Evolutionary conservation across 257 asterid species (phyloP), one percentile per base, ranked within the genome.

Genomic region (Rauvolfia tetraphylla): DNA sequence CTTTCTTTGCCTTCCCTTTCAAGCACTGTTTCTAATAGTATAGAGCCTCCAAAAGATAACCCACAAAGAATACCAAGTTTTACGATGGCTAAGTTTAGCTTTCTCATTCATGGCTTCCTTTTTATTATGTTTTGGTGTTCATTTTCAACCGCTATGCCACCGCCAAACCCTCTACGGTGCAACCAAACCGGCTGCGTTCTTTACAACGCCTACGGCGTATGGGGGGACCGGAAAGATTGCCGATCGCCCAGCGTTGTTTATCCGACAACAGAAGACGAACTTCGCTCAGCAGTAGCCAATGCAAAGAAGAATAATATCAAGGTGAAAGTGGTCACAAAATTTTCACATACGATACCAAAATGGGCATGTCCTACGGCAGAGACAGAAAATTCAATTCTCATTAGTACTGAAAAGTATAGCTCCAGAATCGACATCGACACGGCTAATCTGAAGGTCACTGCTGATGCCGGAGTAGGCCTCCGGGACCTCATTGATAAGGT

Each of bases 271-370:
- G 98, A 91, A 72, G 90, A 80, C 27, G 89, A 92, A 56, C 93
- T 93, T 71, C 86, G 73, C 20, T 63, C 66, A 15, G 91, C 87
- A 57, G 88, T 93, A 22, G 96, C 96, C 61, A 57, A 80, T 20
- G 97, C 96, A 10, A 83, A 17, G 85, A 84, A 75, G 79, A 88
- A 83, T 18, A 82, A 75, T 29, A 79, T 79, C 31, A 89, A 86
- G 68, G 88, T 90, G 5, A 93, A 90, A 81, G 88, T 82, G 0
- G 93, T 92, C 27, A 89, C 97, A 6, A 85, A 74, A 81, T 93
- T 90, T 82, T 89, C 97, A 2, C 97, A 93, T 80, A 89, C 93
- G 0, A 93, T 93, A 8, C 98, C 98, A 0, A 88, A 85, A 61
- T 27, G 84, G 61, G 96, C 92, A 13, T 91, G 98, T 80, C 96